These are phyloP conservation scores for Cyberlindnera veronae DNA, from an alignment of 805 yeast genomes.

Conservation along the genomic window DNA sequence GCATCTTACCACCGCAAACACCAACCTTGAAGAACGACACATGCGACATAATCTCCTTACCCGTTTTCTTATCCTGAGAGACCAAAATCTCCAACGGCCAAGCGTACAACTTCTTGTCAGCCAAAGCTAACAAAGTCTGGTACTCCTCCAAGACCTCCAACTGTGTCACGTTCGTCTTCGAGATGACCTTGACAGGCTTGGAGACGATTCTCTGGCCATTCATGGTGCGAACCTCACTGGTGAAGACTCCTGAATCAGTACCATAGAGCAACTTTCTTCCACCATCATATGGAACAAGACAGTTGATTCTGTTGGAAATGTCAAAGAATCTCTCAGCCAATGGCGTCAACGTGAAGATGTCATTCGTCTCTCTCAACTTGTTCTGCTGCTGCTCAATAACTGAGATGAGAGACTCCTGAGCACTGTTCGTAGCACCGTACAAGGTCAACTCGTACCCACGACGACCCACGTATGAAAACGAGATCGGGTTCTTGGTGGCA, in stretches of 20 bases:
- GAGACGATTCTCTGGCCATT: slow-evolving; percentile 52
- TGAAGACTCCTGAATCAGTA: slow-evolving; percentile 86
- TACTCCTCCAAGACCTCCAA: slow-evolving; percentile 90
- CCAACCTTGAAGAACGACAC: slow-evolving; percentile 91
- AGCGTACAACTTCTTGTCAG: slow-evolving; percentile 78
- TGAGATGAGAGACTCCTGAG: slow-evolving; percentile 77
- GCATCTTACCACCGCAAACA: slow-evolving; percentile 81
- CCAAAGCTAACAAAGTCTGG: slow-evolving; percentile 71
- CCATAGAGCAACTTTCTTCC: slow-evolving; percentile 89
- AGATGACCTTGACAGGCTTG: slow-evolving; percentile 72
- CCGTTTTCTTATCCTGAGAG: slow-evolving; percentile 51
- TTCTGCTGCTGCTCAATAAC: slow-evolving; percentile 78
- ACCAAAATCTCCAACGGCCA: slow-evolving; percentile 68
- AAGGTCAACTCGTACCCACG: slow-evolving; percentile 43
- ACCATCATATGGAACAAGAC: slow-evolving; percentile 92
- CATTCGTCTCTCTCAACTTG: slow-evolving; percentile 65
- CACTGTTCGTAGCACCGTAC: slow-evolving; percentile 42
- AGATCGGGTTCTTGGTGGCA: slow-evolving; percentile 38
- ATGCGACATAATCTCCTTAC: slow-evolving; percentile 80
- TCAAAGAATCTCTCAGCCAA: slow-evolving; percentile 75
- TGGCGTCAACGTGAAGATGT: slow-evolving; percentile 74
- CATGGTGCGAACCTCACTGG: slow-evolving; percentile 58
- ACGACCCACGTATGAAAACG: slow-evolving; percentile 48
- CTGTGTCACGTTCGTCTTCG: slow-evolving; percentile 77
- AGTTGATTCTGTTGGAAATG: slow-evolving; percentile 71